Evolutionary conservation across 305 asterid species (phyloP), one percentile per base, ranked within the genome.

Genomic region (Fraxinus dipetala): DNA sequence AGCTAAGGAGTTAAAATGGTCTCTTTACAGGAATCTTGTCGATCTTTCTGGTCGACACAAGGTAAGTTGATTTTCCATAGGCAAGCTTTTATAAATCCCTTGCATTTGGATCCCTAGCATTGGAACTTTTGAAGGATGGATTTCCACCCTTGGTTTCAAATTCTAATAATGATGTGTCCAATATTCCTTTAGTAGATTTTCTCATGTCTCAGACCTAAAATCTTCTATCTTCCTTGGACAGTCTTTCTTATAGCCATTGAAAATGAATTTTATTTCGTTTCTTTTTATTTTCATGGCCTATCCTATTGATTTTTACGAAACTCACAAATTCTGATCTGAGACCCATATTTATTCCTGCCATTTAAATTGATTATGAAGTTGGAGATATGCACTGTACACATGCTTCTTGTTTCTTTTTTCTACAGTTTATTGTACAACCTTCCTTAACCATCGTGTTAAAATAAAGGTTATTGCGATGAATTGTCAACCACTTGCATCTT

Each of bases 1-100:
- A 61, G 95, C 94, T 80, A 92, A 87, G 85, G 92, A 88, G 83
- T 67, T 93, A 77, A 89, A 90, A 69, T 96, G 98, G 95, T 91
- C 98, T 78, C 89, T 90, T 79, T 96, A 86, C 83, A 87, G 81
- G 87, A 91, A 89, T 84, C 88, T 94, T 61, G 86, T 82, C 35
- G 48, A 81, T 78, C 82, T 84, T 83, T 88, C 97, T 59, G 83
- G 38, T 59, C 48, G 83, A 8, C 91, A 87, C 79, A 88, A 93
- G 98, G 99, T 94, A 86, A 79, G 48, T 51, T 30, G 40, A 78
- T 78, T 78, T 70, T 79, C 36, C 34, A 51, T 56, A 80, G 80
- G 30, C 43, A 35, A 77, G 65, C 26, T 54, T 54, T 5, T 54
- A n/a, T 54, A 54, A n/a, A 54, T 78, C 38, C 54, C 13, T 7